Percentiles rank a stretch among this genome's conserved stretches.
Conservation (phyloP, 768 basidiomycete species). For the Phlebiopsis gigantea region DNA sequence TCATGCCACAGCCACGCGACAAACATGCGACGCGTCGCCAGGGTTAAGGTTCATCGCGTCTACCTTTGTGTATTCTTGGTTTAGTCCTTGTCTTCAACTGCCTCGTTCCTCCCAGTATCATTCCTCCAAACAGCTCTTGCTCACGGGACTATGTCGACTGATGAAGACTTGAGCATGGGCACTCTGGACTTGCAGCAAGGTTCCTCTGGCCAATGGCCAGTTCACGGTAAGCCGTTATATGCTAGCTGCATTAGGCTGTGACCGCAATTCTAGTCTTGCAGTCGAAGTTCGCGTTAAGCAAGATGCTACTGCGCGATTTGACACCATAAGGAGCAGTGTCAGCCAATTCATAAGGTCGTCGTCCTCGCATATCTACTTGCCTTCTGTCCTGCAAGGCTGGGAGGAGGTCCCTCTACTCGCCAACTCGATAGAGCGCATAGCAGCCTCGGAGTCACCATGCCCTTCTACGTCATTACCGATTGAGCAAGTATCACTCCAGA, state of each 20-base stretch:
- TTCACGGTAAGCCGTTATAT: conserved; percentile 47
- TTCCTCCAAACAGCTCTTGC: neutral
- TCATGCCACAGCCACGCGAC: conserved; percentile 5
- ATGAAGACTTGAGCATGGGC: conserved; percentile 23
- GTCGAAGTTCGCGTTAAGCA: conserved; percentile 81
- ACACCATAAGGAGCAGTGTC: conserved; percentile 65
- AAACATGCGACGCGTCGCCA: conserved; percentile 4
- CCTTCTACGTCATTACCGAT: conserved; percentile 43
- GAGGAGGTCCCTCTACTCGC: conserved; percentile 65
- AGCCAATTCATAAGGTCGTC: conserved; percentile 48
- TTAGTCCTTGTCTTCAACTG: too few species aligned
- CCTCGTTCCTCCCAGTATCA: neutral
- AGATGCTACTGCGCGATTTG: conserved; percentile 66
- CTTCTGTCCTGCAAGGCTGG: conserved; percentile 76
- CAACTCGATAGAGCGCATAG: conserved; percentile 71
- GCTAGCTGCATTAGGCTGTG: neutral
- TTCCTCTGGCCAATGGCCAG: conserved; percentile 41
- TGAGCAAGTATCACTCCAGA: conserved; percentile 59
- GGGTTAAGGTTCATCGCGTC: neutral
- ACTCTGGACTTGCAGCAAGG: neutral
- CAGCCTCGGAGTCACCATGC: conserved; percentile 65
- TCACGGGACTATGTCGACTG: neutral
- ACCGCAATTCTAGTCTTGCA: conserved; percentile 22
- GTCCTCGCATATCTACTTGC: conserved; percentile 62
- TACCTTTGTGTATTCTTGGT: neutral